phyloP scores from a whole-genome alignment of 176 grass and related monocot species.

The Triticum monococcum region DNA sequence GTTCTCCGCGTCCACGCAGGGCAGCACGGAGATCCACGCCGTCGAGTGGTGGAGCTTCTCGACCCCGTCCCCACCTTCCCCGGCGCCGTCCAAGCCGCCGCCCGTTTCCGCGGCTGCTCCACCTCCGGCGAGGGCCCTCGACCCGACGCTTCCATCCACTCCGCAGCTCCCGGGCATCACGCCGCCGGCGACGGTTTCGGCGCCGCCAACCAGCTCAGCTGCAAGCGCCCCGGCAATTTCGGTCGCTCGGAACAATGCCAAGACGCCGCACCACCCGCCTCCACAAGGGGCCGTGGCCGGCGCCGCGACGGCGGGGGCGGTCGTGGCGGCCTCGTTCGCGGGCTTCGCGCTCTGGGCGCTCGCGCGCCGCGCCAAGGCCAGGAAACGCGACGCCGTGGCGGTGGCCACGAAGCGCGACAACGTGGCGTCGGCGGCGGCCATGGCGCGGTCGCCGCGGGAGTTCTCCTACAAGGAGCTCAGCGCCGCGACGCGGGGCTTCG shows the following conservation, averaged over 20 bases:
- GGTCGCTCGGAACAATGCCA: slow-evolving; percentile 1
- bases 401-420: slow-evolving; percentile 39
- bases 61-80: slow-evolving; percentile 12
- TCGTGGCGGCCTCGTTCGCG: slow-evolving; percentile 66
- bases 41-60: slow-evolving; percentile 98
- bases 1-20: slow-evolving; percentile 85
- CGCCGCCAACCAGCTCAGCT: slow-evolving; percentile 31
- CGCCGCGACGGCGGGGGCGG: slow-evolving; percentile 67
- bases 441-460: slow-evolving; percentile 64
- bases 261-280: slow-evolving; percentile 11
- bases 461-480: slow-evolving; percentile 88
- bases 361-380: slow-evolving; percentile 29
- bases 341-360: slow-evolving; percentile 74
- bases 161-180: slow-evolving; percentile 20
- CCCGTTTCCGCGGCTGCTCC: not conserved
- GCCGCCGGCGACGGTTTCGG: not conserved
- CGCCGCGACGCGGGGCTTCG: slow-evolving; percentile 59
- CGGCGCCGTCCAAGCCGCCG: not conserved
- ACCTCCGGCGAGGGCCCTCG: not conserved
- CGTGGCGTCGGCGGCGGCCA: slow-evolving; percentile 58
- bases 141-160: slow-evolving; percentile 13
- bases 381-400: slow-evolving; percentile 18
- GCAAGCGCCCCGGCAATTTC: slow-evolving; percentile 41
- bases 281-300: slow-evolving; percentile 64
- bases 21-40: slow-evolving; percentile 89